Percentiles rank a stretch among this genome's conserved stretches.
phyloP scores from a whole-genome alignment of 1,284 basidiomycete species.

The Wallemia hederae region DNA sequence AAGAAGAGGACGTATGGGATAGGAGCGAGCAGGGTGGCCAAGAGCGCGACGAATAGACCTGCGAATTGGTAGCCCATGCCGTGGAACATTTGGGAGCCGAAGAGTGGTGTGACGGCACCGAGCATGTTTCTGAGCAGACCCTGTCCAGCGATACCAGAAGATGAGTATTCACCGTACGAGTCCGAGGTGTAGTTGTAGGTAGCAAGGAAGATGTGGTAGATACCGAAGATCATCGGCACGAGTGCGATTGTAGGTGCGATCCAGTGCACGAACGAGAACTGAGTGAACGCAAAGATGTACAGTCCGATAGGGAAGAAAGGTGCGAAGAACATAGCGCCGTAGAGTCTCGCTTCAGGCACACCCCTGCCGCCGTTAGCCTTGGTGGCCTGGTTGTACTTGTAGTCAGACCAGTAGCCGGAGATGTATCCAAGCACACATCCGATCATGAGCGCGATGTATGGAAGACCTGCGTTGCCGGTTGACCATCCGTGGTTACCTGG shows the following conservation, averaged over 20 bases:
- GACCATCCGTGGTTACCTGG: conserved; percentile 15
- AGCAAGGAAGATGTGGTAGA: not conserved
- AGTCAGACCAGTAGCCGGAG: not conserved
- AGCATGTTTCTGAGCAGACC: not conserved
- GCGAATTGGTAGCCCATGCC: not conserved
- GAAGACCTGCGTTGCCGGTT: conserved; percentile 10
- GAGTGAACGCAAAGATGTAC: conserved; percentile 11
- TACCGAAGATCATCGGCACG: conserved; percentile 1
- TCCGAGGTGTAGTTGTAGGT: not conserved
- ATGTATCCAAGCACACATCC: not conserved
- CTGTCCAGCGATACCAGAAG: conserved; percentile 6
- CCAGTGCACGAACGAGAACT: conserved; percentile 6
- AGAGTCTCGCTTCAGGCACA: not conserved
- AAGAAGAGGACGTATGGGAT: conserved; percentile 1
- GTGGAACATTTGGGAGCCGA: conserved; percentile 3
- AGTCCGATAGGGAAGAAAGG: conserved; percentile 12
- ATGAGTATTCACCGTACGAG: conserved; percentile 1
- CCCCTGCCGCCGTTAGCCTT: not conserved
- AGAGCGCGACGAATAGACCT: not conserved
- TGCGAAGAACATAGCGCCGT: conserved; percentile 3
- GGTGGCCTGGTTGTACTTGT: not conserved
- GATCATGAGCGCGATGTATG: not conserved
- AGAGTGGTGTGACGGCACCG: conserved; percentile 4
- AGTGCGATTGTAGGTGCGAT: not conserved
- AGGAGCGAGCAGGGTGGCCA: not conserved